A percentile compares a stretch with the other conserved stretches of the same genome.
Evolutionary conservation across 2,329 filamentous ascomycete genomes (phyloP).

Genomic region (Tympanopsis confertula): DNA sequence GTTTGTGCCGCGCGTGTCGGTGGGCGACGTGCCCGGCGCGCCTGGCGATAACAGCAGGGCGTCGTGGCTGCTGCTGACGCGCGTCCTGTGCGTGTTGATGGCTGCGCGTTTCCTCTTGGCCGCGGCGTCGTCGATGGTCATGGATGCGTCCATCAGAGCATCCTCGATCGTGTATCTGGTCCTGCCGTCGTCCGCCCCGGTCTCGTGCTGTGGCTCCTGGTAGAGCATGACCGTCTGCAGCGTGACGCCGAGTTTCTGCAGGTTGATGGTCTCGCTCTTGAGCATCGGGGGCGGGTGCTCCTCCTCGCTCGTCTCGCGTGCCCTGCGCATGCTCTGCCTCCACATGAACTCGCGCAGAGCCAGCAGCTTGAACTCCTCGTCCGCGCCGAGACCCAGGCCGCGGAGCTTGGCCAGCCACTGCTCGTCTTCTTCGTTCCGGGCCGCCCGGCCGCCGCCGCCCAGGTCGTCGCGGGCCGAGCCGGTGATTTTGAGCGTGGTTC

Average conservation of each 20-base stretch:
- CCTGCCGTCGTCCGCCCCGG: conserved; percentile 19
- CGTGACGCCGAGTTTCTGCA: conserved; percentile 66
- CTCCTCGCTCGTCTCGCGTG: conserved; percentile 34
- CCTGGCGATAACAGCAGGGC: conserved; percentile 4
- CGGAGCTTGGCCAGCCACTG: conserved; percentile 78
- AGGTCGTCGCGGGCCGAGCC: background rate
- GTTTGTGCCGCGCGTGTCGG: conserved; percentile 4
- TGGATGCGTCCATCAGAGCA: conserved; percentile 81
- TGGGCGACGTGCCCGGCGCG: conserved; percentile 2
- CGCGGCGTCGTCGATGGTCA: conserved; percentile 64
- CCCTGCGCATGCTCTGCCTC: conserved; percentile 65
- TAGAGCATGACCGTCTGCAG: conserved; percentile 90
- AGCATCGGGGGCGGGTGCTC: conserved; percentile 32
- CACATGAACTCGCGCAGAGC: conserved; percentile 83
- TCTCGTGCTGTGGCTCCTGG: conserved; percentile 39
- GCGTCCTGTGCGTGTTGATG: conserved; percentile 34
- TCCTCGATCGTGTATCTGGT: conserved; percentile 73
- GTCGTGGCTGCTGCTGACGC: conserved; percentile 23
- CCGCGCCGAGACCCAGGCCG: conserved; percentile 67
- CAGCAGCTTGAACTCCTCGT: conserved; percentile 84
- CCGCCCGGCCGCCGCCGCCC: conserved; percentile 23
- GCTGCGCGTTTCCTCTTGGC: conserved; percentile 39
- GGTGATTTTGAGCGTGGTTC: conserved; percentile 48
- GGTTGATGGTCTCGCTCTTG: conserved; percentile 54
- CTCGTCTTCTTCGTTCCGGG: conserved; percentile 84